Percentiles rank a stretch among this genome's conserved stretches.
These are phyloP conservation scores for Lanmaoa rubissima DNA, from an alignment of 768 basidiomycete species.

Conservation along the genomic window DNA sequence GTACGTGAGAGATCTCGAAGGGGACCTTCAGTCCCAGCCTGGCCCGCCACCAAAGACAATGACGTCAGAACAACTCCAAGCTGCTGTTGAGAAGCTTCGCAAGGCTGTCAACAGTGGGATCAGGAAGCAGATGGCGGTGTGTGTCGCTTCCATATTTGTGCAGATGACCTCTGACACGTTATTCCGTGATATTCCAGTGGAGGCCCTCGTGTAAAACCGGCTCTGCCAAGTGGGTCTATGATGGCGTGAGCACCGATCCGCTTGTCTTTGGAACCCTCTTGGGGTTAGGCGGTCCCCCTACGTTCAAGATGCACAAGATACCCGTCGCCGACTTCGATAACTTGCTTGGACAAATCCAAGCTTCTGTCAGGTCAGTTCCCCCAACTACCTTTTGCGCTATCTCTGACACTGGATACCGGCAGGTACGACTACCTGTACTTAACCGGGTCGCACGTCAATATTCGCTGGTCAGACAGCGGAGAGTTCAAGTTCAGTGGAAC, in stretches of 20 bases:
- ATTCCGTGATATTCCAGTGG: conserved; percentile 39
- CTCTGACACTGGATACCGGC: not conserved
- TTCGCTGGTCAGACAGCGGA: conserved; percentile 47
- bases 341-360: conserved; percentile 35
- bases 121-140: conserved; percentile 47
- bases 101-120: conserved; percentile 49
- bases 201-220: conserved; percentile 48
- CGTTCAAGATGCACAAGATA: conserved; percentile 50
- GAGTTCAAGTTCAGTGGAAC: conserved; percentile 58
- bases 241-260: conserved; percentile 49
- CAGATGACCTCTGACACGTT: not conserved
- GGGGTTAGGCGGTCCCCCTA: conserved; percentile 43
- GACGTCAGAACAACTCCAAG: conserved; percentile 38
- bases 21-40: conserved; percentile 19
- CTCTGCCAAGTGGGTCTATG: conserved; percentile 48
- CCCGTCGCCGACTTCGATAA: conserved; percentile 34
- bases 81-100: conserved; percentile 44
- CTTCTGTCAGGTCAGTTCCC: conserved; percentile 36
- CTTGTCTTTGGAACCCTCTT: conserved; percentile 47
- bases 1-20: conserved; percentile 35
- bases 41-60: conserved; percentile 29
- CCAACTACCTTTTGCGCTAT: not conserved
- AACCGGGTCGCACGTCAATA: conserved; percentile 41
- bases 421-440: conserved; percentile 43
- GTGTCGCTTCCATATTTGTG: not conserved